Base-by-base conservation (phyloP, 345 rosid genomes). In the Barbarea vulgaris region DNA sequence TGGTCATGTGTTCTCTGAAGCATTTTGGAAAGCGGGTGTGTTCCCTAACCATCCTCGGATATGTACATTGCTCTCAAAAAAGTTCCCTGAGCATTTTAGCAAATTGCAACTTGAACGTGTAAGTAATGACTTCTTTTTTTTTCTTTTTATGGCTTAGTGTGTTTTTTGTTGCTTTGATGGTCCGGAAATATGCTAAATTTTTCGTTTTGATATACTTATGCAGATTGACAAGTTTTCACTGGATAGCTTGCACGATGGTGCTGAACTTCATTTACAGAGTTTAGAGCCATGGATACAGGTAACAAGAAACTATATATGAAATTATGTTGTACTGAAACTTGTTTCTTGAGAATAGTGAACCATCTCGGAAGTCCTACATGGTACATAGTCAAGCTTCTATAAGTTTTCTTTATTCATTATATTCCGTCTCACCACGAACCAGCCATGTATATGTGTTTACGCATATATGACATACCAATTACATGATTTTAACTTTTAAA, bases 281-380 rank as follows among this genome's bases (percentile, higher is more conserved):
- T 86, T 95, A 87, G 98, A 95, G 76, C 98, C 97, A 72, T 95
- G 99, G 99, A 70, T 95, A 77, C 98, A 93, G 94, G 98, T 95
- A 66, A 13, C 21, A 2, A 11, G 14, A 46, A 54, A 64, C 57
- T 54, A 13, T 25, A 7, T 55, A 39, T 78, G 64, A 36, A 52
- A 65, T 24, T 61, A 17, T 77, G 17, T 21, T 75, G 79, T 60
- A 12, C 25, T 21, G 21, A 33, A 54, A 44, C 54, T 68, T 63
- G 22, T 62, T 70, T 48, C 70, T 33, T 3, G 14, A 63, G 60
- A 36, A 36, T 33, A 37, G 51, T 52, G 22, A 75, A 67, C 41
- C 47, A 47, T 67, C 44, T 74, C 28, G 18, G 21, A 56, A 60
- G 7, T 15, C 44, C 27, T 59, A 33, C 33, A 28, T 55, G 27